Percentiles rank a stretch among this genome's conserved stretches.
phyloP scores from a whole-genome alignment of 441 rosid genomes.

The Breynia disticha region DNA sequence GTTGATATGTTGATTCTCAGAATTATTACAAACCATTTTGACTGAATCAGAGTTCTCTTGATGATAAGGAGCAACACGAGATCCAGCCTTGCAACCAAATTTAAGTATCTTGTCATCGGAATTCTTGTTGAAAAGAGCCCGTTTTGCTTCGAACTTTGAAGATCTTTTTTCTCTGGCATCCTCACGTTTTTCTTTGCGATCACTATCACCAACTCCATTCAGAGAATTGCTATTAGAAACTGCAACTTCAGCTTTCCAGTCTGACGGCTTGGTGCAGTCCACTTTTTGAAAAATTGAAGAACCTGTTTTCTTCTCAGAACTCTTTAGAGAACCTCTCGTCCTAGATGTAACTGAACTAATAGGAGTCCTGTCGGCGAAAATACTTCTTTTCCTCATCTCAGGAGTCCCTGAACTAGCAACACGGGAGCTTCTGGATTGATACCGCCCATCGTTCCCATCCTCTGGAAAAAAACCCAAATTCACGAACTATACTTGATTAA shows the following conservation, averaged over 20 bases:
- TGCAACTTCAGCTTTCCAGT: conserved; percentile 44
- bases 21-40: conserved; percentile 24
- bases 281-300: conserved; percentile 20
- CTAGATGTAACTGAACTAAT: conserved; percentile 35
- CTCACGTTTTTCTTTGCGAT: conserved; percentile 24
- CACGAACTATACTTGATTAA: not conserved
- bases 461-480: conserved; percentile 23
- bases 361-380: conserved; percentile 27
- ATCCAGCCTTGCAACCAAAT: conserved; percentile 44
- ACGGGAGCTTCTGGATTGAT: conserved; percentile 31
- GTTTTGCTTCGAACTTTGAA: conserved; percentile 31
- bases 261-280: conserved; percentile 41
- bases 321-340: conserved; percentile 40
- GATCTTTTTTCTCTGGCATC: conserved; percentile 16
- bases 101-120: conserved; percentile 37
- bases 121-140: conserved; percentile 36
- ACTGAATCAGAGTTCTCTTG: conserved; percentile 29
- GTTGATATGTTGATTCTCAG: conserved; percentile 47
- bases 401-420: conserved; percentile 17
- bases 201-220: conserved; percentile 19
- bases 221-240: conserved; percentile 21
- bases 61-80: conserved; percentile 41
- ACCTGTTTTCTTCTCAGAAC: conserved; percentile 38
- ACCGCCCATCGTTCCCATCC: conserved; percentile 43
- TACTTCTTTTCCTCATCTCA: conserved; percentile 30